Base-by-base conservation (phyloP, 495 filamentous ascomycete genomes). In the Penicillium nucicola region DNA sequence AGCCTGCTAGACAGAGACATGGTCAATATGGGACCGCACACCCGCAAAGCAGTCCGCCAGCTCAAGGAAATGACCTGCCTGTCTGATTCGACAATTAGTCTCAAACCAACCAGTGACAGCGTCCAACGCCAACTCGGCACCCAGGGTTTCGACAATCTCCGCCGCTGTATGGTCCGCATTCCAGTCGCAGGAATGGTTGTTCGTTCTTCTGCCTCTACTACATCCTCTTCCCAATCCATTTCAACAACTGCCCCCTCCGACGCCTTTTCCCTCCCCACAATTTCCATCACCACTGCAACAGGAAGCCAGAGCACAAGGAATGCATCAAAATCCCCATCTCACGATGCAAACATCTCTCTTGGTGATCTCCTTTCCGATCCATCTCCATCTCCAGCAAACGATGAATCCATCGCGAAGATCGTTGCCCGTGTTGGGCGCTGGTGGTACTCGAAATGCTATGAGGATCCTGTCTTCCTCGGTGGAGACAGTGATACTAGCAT, bases 381-480 rank as follows among this genome's bases (percentile, higher is more conserved):
- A 0, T 70, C 67, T 14, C 71, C 68, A 0, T 73, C 81, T 19
- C 72, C 80, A 3, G 74, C 76, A 15, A 78, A 82, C 5, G 89
- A 95, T 60, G 86, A 89, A 56, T 84, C 81, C 45, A 95, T 97
- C 57, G 87, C 89, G 4, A 91, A 90, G 60, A 95, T 95, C 74
- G 90, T 97, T 15, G 84, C 91, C 15, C 85, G 83, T 52, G 92
- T 98, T 7, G 95, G 93, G 13, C 77, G 95, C 33, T 98, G 91
- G 90, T 97, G 95, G 93, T 97, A 96, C 67, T 86, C 81, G 4
- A 79, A 85, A 42, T 96, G 90, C 74, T 97, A 97, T 65, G 93
- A 97, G 72, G 78, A 78, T 17, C 72, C 78, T 7, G 73, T 85
- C 13, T 68, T 79, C 19, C 70, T 77, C 1, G 73, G 38, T 20